A percentile compares a stretch with the other conserved stretches of the same genome.
Conservation (phyloP, 75 land plant species). For the Isoetes taiwanensis region DNA sequence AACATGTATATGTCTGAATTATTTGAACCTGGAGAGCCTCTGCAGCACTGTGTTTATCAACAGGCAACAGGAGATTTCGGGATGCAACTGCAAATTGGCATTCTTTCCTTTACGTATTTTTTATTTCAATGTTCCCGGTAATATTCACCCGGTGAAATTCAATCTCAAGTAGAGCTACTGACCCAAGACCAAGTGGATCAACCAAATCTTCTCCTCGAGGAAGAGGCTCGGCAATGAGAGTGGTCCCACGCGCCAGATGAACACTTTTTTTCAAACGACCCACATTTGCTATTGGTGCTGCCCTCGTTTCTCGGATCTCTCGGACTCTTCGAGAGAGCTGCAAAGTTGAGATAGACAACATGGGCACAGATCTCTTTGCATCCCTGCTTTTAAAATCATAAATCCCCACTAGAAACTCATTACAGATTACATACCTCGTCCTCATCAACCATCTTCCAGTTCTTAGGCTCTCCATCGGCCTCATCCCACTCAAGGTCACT, state of each 20-base stretch:
- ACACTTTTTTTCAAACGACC: slow-evolving; percentile 28
- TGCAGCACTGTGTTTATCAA: too few relatives aligned
- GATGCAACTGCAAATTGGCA: too few relatives aligned
- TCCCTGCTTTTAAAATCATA: neutral
- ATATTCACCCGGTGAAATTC: too few relatives aligned
- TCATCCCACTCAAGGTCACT: slow-evolving; percentile 6
- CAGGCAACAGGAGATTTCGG: too few relatives aligned
- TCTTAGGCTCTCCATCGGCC: slow-evolving; percentile 4
- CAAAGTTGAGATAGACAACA: neutral
- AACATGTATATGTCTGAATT: too few relatives aligned
- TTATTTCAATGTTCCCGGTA: too few relatives aligned
- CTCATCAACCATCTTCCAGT: slow-evolving; percentile 22
- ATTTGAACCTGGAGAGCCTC: too few relatives aligned
- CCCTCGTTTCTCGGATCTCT: slow-evolving; percentile 78
- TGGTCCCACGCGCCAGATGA: slow-evolving; percentile 31
- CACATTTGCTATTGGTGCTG: slow-evolving; percentile 46
- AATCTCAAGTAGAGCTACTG: slow-evolving; percentile 14
- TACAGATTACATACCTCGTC: slow-evolving; percentile 37
- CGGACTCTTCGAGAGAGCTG: slow-evolving; percentile 82
- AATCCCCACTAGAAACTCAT: neutral
- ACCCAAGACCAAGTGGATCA: slow-evolving; percentile 95
- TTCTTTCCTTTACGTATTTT: too few relatives aligned
- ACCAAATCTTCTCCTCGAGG: slow-evolving; percentile 75
- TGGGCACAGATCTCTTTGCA: neutral
- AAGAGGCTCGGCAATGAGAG: slow-evolving; percentile 34